Conservation (phyloP, 2,329 filamentous ascomycete species). For the Bretziella fagacearum region DNA sequence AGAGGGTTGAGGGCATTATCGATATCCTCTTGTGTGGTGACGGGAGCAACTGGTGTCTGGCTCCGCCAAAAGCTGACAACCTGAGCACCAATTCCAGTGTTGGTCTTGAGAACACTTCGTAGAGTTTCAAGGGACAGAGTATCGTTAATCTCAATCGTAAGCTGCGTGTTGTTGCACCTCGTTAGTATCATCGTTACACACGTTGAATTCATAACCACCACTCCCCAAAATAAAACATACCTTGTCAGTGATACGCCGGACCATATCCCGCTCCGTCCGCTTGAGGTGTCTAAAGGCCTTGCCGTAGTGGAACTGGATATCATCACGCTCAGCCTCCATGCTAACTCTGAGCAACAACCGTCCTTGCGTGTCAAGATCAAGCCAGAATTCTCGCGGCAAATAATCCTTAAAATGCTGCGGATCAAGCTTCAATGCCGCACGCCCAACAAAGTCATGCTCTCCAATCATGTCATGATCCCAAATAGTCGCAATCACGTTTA, state of each 20-base stretch:
- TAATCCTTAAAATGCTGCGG: conserved; percentile 96
- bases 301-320: conserved; percentile 97
- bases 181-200: too few relatives aligned
- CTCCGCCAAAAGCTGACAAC: conserved; percentile 51
- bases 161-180: too few relatives aligned
- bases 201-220: too few relatives aligned
- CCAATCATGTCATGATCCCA: conserved; percentile 98
- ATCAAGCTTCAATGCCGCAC: conserved; percentile 95
- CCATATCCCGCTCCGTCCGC: conserved; percentile 94
- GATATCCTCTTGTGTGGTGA: conserved; percentile 54
- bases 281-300: conserved; percentile 93
- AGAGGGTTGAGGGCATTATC: conserved; percentile 68
- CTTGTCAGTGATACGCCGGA: conserved; percentile 94
- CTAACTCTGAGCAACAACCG: conserved; percentile 77
- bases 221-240: too few relatives aligned
- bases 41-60: conserved; percentile 34
- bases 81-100: conserved; percentile 48
- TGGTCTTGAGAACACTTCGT: conserved; percentile 50
- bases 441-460: conserved; percentile 91
- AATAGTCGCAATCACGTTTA: conserved; percentile 91
- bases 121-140: conserved; percentile 74
- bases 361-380: conserved; percentile 91
- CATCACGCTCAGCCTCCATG: conserved; percentile 96
- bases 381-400: conserved; percentile 89
- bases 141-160: conserved; percentile 81